phyloP scores from a whole-genome alignment of 164 flowering plant genomes.

The Litsea cubeba region DNA sequence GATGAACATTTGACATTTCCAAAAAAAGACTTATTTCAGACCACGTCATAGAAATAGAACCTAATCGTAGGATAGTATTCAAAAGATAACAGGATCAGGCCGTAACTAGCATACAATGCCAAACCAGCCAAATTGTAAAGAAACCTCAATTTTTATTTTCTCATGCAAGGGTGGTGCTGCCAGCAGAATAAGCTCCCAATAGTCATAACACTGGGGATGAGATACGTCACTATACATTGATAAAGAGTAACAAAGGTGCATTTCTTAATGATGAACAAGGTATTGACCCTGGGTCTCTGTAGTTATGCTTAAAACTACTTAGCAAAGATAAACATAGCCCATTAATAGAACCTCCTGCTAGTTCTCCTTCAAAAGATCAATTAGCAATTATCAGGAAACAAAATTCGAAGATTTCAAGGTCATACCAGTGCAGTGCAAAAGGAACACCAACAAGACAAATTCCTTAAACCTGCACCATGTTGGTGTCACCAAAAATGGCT shows the following conservation, averaged over 20 bases:
- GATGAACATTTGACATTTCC: too few species aligned
- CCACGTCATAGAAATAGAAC: too few species aligned
- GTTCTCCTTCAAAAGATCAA: neutral
- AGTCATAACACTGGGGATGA: neutral
- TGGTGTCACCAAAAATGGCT: constrained; percentile 42
- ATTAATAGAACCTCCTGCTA: neutral
- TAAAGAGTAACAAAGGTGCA: neutral
- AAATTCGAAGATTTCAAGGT: constrained; percentile 16
- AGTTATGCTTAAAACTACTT: neutral
- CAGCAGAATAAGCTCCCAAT: neutral
- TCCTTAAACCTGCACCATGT: constrained; percentile 19
- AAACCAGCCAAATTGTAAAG: neutral
- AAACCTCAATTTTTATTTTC: neutral
- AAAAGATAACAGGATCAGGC: neutral
- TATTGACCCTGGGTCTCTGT: neutral
- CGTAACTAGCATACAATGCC: neutral
- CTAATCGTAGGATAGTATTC: too few species aligned
- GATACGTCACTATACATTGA: neutral
- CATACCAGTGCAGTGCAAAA: constrained; percentile 46
- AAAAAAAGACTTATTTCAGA: too few species aligned
- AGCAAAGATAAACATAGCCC: neutral
- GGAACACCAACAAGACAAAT: constrained; percentile 31
- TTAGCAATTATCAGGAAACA: constrained; percentile 24
- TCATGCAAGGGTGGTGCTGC: neutral
- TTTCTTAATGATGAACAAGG: neutral